A percentile compares a stretch with the other conserved stretches of the same genome.
phyloP scores from a whole-genome alignment of 768 basidiomycete genomes.

The Kwoniella heveanensis region DNA sequence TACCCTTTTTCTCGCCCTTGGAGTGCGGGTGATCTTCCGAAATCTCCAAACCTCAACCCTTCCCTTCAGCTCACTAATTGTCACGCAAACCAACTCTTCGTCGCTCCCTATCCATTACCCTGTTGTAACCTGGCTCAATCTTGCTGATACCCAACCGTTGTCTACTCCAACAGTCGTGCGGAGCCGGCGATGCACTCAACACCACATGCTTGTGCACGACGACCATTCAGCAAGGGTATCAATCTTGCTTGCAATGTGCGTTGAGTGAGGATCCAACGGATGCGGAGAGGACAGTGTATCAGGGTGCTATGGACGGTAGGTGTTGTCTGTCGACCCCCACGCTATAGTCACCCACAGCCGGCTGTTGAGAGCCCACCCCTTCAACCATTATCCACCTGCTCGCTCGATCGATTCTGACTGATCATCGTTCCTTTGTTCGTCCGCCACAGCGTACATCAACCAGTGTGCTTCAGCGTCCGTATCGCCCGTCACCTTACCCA shows the following conservation, averaged over 20 bases:
- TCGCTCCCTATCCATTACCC: too few species aligned
- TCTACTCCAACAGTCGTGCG: constrained; percentile 9
- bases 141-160: background rate
- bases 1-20: too few species aligned
- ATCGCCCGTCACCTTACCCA: constrained; percentile 17
- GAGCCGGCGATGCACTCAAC: constrained; percentile 10
- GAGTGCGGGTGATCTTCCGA: too few species aligned
- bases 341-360: too few species aligned
- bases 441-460: constrained; percentile 16
- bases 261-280: constrained; percentile 8
- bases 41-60: too few species aligned
- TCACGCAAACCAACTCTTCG: too few species aligned
- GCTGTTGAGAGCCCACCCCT: too few species aligned
- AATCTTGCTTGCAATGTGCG: constrained; percentile 12
- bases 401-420: too few species aligned
- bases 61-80: too few species aligned
- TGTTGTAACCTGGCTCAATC: too few species aligned
- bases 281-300: constrained; percentile 1
- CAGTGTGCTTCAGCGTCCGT: constrained; percentile 17
- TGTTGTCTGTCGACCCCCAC: too few species aligned
- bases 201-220: constrained; percentile 16
- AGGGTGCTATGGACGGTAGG: constrained; percentile 14
- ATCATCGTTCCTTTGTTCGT: background rate
- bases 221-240: constrained; percentile 2
- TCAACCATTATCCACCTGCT: too few species aligned